These are phyloP conservation scores for Rosa chinensis DNA, from an alignment of 306 rosid species.

Conservation along the genomic window DNA sequence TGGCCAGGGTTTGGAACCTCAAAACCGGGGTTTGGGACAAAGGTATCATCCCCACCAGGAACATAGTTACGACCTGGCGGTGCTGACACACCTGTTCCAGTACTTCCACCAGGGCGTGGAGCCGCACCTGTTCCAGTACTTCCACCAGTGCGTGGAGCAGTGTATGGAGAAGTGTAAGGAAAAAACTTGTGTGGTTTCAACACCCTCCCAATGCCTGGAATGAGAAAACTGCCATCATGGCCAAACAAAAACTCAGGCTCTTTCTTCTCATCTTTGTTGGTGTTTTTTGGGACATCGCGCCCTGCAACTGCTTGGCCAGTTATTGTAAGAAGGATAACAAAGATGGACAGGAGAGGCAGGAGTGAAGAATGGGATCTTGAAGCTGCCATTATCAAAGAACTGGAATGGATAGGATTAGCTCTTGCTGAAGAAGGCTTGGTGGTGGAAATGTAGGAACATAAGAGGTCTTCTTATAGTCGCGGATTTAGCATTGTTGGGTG, in stretches of 20 bases:
- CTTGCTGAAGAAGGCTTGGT: conserved; percentile 28
- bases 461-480: conserved; percentile 37
- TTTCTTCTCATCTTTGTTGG: conserved; percentile 39
- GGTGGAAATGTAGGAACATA: conserved; percentile 31
- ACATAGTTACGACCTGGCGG: conserved; percentile 20
- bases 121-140: conserved; percentile 14
- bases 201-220: conserved; percentile 62
- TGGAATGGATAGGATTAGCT: neutral
- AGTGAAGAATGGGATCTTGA: conserved; percentile 26
- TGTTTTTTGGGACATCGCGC: conserved; percentile 27
- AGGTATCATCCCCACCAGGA: conserved; percentile 77
- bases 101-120: conserved; percentile 13
- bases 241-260: conserved; percentile 51
- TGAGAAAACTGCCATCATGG: conserved; percentile 42
- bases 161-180: conserved; percentile 19
- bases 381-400: conserved; percentile 22
- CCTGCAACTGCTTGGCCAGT: conserved; percentile 41
- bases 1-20: conserved; percentile 63
- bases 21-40: conserved; percentile 64
- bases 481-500: conserved; percentile 34
- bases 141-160: conserved; percentile 4
- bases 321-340: conserved; percentile 36
- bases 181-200: conserved; percentile 26
- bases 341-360: conserved; percentile 35
- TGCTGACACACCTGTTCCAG: conserved; percentile 4